Evolutionary conservation across 805 yeast species (phyloP).

Genomic region (Candida sakaeoensis): DNA sequence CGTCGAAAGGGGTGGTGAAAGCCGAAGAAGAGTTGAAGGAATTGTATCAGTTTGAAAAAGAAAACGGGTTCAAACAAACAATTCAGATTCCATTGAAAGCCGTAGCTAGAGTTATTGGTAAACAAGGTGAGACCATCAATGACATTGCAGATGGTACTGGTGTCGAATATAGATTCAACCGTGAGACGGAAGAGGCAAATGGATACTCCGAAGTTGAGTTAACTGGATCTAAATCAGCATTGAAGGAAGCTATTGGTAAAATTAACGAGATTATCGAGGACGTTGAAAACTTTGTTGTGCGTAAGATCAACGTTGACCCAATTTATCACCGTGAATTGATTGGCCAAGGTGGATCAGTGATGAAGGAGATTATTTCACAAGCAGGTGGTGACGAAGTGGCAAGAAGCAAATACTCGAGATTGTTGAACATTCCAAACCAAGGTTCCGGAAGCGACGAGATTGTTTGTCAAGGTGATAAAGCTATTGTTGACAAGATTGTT

Average conservation of each 20-base stretch:
- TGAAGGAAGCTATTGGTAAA: slow-evolving; percentile 64
- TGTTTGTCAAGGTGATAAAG: slow-evolving; percentile 70
- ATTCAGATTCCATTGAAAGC: slow-evolving; percentile 67
- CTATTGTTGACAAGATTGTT: slow-evolving; percentile 65
- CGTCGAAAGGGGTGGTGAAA: slow-evolving; percentile 81
- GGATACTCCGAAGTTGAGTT: slow-evolving; percentile 63
- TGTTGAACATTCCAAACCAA: slow-evolving; percentile 67
- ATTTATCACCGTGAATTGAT: slow-evolving; percentile 71
- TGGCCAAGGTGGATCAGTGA: slow-evolving; percentile 73
- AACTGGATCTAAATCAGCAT: slow-evolving; percentile 73
- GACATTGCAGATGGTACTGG: slow-evolving; percentile 72
- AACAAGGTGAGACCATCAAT: slow-evolving; percentile 76
- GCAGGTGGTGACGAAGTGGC: slow-evolving; percentile 69
- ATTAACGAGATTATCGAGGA: slow-evolving; percentile 63
- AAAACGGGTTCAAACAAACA: slow-evolving; percentile 68
- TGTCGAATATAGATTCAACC: slow-evolving; percentile 48
- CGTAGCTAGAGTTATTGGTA: slow-evolving; percentile 87
- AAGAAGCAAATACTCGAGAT: slow-evolving; percentile 46
- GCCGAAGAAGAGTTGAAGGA: slow-evolving; percentile 84
- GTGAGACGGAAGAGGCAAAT: slow-evolving; percentile 41
- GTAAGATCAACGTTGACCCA: slow-evolving; percentile 62
- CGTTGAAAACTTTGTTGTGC: slow-evolving; percentile 57
- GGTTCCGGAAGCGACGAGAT: slow-evolving; percentile 57
- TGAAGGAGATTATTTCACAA: slow-evolving; percentile 66
- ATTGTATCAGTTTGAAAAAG: slow-evolving; percentile 79